Evolutionary conservation across 2,329 filamentous ascomycete genomes (phyloP).

Genomic region (Cytospora piceae): DNA sequence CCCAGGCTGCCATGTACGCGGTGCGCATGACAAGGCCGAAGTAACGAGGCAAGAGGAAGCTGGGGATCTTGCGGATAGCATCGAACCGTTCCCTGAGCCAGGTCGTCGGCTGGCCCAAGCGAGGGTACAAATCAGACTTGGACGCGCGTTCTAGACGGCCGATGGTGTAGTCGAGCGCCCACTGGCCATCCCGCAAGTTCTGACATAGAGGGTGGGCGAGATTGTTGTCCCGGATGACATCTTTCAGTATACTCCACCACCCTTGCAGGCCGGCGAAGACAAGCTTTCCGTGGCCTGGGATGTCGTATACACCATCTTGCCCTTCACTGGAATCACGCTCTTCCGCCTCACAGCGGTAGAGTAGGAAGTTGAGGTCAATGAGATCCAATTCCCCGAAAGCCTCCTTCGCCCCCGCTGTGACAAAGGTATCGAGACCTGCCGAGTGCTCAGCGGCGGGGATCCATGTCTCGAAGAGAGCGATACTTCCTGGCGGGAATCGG

Average conservation of each 20-base stretch:
- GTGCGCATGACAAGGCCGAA: constrained; percentile 89
- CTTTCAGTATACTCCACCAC: constrained; percentile 91
- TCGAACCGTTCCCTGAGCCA: constrained; percentile 89
- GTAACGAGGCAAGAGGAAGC: constrained; percentile 88
- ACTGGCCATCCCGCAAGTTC: constrained; percentile 87
- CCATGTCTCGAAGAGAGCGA: constrained; percentile 95
- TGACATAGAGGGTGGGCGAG: constrained; percentile 92
- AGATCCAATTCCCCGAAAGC: constrained; percentile 78
- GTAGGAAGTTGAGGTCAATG: constrained; percentile 84
- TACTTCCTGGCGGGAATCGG: constrained; percentile 89
- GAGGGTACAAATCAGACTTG: constrained; percentile 62
- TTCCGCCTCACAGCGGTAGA: constrained; percentile 92
- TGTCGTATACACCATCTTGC: constrained; percentile 83
- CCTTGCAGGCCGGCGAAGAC: constrained; percentile 98
- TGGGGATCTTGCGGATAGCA: constrained; percentile 82
- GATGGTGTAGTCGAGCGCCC: constrained; percentile 88
- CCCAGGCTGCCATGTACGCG: constrained; percentile 82
- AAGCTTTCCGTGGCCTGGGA: constrained; percentile 81
- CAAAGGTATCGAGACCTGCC: constrained; percentile 80
- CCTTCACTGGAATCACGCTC: constrained; percentile 78
- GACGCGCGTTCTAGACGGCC: constrained; percentile 76
- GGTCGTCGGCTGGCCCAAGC: constrained; percentile 66
- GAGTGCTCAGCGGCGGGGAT: constrained; percentile 86
- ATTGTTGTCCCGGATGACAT: constrained; percentile 86
- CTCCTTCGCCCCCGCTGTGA: constrained; percentile 77